Base-by-base conservation (phyloP, 1,284 basidiomycete genomes). In the Malassezia sp. region DNA sequence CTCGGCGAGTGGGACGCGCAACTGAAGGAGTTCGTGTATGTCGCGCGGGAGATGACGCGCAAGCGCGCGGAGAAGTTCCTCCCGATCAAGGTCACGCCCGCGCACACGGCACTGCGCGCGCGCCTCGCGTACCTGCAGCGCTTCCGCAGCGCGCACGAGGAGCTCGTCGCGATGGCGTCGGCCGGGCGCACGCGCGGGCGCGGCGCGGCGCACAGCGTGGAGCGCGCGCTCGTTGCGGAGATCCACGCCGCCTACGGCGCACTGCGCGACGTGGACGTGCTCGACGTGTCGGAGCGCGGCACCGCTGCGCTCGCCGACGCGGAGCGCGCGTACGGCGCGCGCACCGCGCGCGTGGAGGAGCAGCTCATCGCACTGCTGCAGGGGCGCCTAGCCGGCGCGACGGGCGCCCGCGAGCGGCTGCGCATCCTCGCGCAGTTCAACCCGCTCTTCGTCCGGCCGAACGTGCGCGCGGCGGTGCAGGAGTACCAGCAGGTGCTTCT, bases 371-470 rank as follows among this genome's bases (percentile, higher is more conserved):
- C 90, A 5, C 77, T 86, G 20, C 73, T 99, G 42, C 78, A 90
- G 27, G 89, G 95, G 71, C 77, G 87, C 49, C 77, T 97, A 17
- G 93, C 86, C n/a, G 91, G 87, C 9, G 90, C 91, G 21, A 78
- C 87, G 39, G 96, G 93, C 65, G 91, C 93, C 2, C 91, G 93
- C 67, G 91, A 96, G 74, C 97, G 96, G 90, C 96, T 99, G 73
- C 79, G 90, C 43, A 91, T 96, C 37, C 91, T 99, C 72, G 91
- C 87, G 5, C 93, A 93, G 73, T 97, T 96, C 76, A 96, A 97
- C 72, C 85, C 86, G 1, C 75, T 97, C 26, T 96, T 99, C 68
- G 90, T 97, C 26, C 78, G 93, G 51, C 91, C 90, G n/a, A 96
- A 96, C 49, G 63, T 42, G 31, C 49, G 41, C 15, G 90, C 91